Conservation (phyloP, 148 eudicot species). For the Hydrangea macrophylla region DNA sequence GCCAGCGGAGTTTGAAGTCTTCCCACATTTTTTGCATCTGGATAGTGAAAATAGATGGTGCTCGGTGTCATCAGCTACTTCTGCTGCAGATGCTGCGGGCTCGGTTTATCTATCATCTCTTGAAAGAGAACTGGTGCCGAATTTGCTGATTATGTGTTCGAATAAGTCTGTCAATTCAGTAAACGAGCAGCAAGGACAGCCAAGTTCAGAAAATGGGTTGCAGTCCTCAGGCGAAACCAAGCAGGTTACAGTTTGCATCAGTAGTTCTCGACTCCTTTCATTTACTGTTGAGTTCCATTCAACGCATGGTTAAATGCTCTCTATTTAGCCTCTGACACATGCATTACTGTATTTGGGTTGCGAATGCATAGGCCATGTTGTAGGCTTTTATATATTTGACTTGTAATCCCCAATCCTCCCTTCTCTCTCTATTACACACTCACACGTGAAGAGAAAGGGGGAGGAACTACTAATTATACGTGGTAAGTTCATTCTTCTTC, state of each 20-base stretch:
- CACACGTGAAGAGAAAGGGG: not conserved
- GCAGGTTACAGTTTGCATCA: constrained; percentile 49
- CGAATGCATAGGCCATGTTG: not conserved
- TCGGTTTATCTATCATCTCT: constrained; percentile 82
- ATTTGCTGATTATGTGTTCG: constrained; percentile 87
- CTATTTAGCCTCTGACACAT: not conserved
- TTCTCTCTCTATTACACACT: not conserved
- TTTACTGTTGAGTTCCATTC: not conserved
- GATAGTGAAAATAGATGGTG: constrained; percentile 91
- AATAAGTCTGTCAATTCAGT: constrained; percentile 42
- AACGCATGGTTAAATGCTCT: not conserved
- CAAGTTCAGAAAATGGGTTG: constrained; percentile 48
- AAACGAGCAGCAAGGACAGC: constrained; percentile 34
- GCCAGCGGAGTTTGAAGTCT: constrained; percentile 76
- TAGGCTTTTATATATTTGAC: not conserved
- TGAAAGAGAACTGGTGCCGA: constrained; percentile 86
- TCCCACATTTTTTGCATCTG: constrained; percentile 76
- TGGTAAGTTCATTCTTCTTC: too few species aligned
- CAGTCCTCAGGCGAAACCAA: constrained; percentile 49
- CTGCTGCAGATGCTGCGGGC: constrained; percentile 97
- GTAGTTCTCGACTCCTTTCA: not conserved
- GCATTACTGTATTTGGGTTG: not conserved
- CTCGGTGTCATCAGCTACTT: constrained; percentile 82
- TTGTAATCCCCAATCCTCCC: not conserved
- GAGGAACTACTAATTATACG: too few species aligned